A percentile compares a stretch with the other conserved stretches of the same genome.
These are phyloP conservation scores for Flueggea neowawraea DNA, from an alignment of 441 rosid genomes.

Conservation along the genomic window DNA sequence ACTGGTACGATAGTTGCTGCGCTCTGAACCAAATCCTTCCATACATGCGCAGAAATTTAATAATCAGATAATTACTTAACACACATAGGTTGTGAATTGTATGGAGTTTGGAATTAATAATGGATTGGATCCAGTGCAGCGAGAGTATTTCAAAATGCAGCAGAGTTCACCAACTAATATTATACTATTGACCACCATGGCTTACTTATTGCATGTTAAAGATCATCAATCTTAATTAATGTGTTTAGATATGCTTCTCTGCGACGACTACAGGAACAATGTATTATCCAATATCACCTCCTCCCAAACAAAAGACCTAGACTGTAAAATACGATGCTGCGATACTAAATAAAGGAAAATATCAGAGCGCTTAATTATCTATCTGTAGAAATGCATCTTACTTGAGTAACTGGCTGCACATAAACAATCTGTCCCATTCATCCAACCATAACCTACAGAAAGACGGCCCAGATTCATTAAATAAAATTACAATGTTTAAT, in stretches of 20 bases:
- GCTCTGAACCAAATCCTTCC: conserved; percentile 62
- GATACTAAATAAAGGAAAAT: not conserved
- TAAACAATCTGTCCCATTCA: conserved; percentile 64
- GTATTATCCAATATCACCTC: too few species aligned
- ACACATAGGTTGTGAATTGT: not conserved
- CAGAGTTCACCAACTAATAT: too few species aligned
- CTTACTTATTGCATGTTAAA: too few species aligned
- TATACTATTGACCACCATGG: too few species aligned
- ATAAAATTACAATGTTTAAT: conserved; percentile 5
- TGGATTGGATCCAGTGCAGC: not conserved
- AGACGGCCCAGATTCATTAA: conserved; percentile 16
- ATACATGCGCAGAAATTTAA: conserved; percentile 19
- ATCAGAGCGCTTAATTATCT: conserved; percentile 13
- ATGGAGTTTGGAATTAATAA: not conserved
- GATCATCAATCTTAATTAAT: too few species aligned
- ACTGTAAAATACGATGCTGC: not conserved
- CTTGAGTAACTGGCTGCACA: conserved; percentile 73
- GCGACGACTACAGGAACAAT: too few species aligned
- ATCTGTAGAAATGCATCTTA: conserved; percentile 29
- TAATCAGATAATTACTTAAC: conserved; percentile 4
- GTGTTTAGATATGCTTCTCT: too few species aligned
- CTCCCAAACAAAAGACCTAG: too few species aligned
- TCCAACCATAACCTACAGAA: conserved; percentile 63
- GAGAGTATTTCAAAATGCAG: not conserved
- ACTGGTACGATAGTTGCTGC: conserved; percentile 42